These are phyloP conservation scores for Hypoxylon crocopeplum DNA, from an alignment of 495 filamentous ascomycete genomes.

Conservation along the genomic window DNA sequence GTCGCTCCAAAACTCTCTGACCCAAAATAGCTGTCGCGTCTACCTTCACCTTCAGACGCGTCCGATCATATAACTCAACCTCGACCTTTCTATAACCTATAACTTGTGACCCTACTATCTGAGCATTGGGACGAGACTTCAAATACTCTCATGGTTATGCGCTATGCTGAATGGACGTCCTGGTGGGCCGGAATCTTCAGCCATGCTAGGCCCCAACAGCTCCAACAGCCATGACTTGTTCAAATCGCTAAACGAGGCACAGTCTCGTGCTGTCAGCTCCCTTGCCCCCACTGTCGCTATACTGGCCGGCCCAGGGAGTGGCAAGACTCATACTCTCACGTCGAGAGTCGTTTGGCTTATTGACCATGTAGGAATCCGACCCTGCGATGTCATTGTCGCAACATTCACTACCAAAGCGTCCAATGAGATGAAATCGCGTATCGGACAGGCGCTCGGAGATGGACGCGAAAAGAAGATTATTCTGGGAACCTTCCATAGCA, in stretches of 20 bases:
- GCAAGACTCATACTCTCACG: constrained; percentile 97
- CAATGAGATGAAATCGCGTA: constrained; percentile 91
- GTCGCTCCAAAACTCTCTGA: constrained; percentile 2
- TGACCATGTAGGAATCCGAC: constrained; percentile 73
- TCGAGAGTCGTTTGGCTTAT: constrained; percentile 95
- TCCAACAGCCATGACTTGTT: constrained; percentile 62
- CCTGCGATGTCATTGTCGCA: constrained; percentile 93
- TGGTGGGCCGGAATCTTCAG: constrained; percentile 6
- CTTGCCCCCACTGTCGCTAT: constrained; percentile 83
- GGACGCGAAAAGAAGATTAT: constrained; percentile 79
- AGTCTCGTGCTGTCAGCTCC: constrained; percentile 84
- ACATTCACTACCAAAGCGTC: constrained; percentile 98
- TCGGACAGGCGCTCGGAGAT: constrained; percentile 78
- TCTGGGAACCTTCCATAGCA: constrained; percentile 95
- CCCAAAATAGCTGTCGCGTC: constrained; percentile 26
- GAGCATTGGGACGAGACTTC: background rate
- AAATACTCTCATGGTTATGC: background rate
- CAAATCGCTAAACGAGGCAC: constrained; percentile 80
- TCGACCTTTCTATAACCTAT: background rate
- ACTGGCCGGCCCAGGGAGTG: constrained; percentile 80
- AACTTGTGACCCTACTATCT: background rate
- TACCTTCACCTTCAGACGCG: constrained; percentile 10
- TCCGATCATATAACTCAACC: background rate
- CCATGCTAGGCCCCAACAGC: constrained; percentile 18
- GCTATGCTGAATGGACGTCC: background rate